Percentiles rank a stretch among this genome's conserved stretches.
phyloP scores from a whole-genome alignment of 2,329 filamentous ascomycete species.

The Eutypa lata region DNA sequence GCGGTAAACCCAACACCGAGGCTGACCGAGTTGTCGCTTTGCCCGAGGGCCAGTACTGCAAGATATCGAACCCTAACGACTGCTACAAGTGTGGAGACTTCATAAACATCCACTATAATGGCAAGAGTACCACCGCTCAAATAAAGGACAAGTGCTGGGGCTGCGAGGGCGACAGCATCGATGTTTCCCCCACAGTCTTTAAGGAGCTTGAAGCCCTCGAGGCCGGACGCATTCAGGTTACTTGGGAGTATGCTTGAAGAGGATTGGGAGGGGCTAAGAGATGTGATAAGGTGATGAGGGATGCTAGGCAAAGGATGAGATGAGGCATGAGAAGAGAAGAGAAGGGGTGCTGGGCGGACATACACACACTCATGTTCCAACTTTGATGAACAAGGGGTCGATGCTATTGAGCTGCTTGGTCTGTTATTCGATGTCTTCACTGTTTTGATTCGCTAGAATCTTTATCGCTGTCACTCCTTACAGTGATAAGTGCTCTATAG shows the following conservation, averaged over 20 bases:
- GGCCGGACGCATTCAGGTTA: constrained; percentile 17
- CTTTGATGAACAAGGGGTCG: too few species aligned
- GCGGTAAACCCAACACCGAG: constrained; percentile 14
- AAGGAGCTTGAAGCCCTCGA: constrained; percentile 6
- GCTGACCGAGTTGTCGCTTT: constrained; percentile 21
- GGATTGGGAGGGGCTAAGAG: background rate
- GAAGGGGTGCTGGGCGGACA: too few species aligned
- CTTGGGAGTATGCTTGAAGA: constrained; percentile 15
- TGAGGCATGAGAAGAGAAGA: too few species aligned
- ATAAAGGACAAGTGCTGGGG: constrained; percentile 26
- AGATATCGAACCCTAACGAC: background rate
- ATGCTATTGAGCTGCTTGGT: too few species aligned
- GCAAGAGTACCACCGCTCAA: constrained; percentile 18
- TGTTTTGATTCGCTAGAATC: too few species aligned
- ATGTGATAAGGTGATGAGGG: background rate
- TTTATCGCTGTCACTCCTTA: too few species aligned
- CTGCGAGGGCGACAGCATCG: constrained; percentile 18
- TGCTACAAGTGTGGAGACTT: constrained; percentile 21
- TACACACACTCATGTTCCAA: too few species aligned
- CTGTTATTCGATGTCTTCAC: too few species aligned
- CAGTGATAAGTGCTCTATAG: too few species aligned
- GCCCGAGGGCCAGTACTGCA: constrained; percentile 12
- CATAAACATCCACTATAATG: constrained; percentile 20
- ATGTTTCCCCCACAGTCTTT: constrained; percentile 25
- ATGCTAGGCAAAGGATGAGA: too few species aligned